These are phyloP conservation scores for Shiraia sp. DNA, from an alignment of 2,329 filamentous ascomycete genomes.

Conservation along the genomic window DNA sequence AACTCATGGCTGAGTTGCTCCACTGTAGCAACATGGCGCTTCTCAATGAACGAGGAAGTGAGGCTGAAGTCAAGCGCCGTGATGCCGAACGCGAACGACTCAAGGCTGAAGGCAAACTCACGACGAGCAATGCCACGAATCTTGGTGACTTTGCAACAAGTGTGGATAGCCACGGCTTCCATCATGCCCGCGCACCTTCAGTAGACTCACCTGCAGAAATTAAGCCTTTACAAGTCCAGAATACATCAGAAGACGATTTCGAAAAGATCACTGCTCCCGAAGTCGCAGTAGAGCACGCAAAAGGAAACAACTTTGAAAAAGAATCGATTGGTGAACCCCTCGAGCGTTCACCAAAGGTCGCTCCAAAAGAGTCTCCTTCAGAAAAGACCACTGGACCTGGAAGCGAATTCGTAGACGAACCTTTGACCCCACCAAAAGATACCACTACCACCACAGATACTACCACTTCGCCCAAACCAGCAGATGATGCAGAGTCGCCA, in stretches of 20 bases:
- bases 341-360: constrained; percentile 51
- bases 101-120: constrained; percentile 75
- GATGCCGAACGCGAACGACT: constrained; percentile 82
- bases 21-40: constrained; percentile 99
- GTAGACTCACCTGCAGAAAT: constrained; percentile 65
- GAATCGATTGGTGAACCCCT: constrained; percentile 42
- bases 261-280: constrained; percentile 78
- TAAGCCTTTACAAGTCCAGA: constrained; percentile 75
- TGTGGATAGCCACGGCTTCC: constrained; percentile 57
- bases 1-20: constrained; percentile 94
- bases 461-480: constrained; percentile 24
- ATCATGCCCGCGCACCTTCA: constrained; percentile 53
- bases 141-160: constrained; percentile 56
- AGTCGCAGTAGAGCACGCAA: constrained; percentile 70
- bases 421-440: constrained; percentile 63
- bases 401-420: constrained; percentile 78
- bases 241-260: constrained; percentile 87
- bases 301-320: constrained; percentile 55
- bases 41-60: constrained; percentile 87
- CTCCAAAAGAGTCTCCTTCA: constrained; percentile 24
- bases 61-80: constrained; percentile 78
- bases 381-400: constrained; percentile 47
- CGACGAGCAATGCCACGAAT: constrained; percentile 61
- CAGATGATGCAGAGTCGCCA: constrained; percentile 48
- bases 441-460: constrained; percentile 19